Base-by-base conservation (phyloP, 202 grass and related monocot genomes). In the Thinopyrum obtusiflorum region DNA sequence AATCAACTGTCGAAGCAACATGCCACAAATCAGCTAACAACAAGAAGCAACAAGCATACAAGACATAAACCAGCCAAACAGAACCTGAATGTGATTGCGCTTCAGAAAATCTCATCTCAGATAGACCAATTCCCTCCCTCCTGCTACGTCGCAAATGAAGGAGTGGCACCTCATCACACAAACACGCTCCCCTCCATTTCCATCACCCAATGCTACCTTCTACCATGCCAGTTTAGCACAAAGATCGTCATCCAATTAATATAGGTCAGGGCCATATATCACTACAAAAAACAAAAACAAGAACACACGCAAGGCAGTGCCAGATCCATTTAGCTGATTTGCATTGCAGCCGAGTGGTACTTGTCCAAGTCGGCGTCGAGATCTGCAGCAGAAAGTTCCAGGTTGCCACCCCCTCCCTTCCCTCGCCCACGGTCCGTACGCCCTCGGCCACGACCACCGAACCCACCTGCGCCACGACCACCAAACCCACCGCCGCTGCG, bases 341-440 rank as follows among this genome's bases (percentile, higher is more conserved):
- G 79, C 83, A 87, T 90, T 64, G 76, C 33, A 63, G 64, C 57
- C 5, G 88, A 29, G 44, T 90, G 88, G 83, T 95, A 95, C 83
- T 92, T 94, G 79, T 92, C 93, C 79, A 94, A 73, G 70, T 90
- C 93, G 29, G 88, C 93, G 36, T 94, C 93, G 1, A 92, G 88
- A 72, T 92, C 90, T 84, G 86, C 83, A 88, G 76, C 64, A n/a
- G 90, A 92, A 71, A 90, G 57, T 68, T 87, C 23, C 72, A 44
- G 64, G 32, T 10, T 42, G 73, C 27, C 63, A 75, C 36, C 62
- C 33, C 61, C 65, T 80, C 77, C 72, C 62, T 21, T 85, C 29
- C 71, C 87, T 32, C 28, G 70, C 33, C 67, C 46, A 32, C 5
- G 73, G 27, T 47, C 87, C 82, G 27, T 44, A 10, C 40, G 70